Base-by-base conservation (phyloP, 345 rosid genomes). In the Rubroshorea leprosula region DNA sequence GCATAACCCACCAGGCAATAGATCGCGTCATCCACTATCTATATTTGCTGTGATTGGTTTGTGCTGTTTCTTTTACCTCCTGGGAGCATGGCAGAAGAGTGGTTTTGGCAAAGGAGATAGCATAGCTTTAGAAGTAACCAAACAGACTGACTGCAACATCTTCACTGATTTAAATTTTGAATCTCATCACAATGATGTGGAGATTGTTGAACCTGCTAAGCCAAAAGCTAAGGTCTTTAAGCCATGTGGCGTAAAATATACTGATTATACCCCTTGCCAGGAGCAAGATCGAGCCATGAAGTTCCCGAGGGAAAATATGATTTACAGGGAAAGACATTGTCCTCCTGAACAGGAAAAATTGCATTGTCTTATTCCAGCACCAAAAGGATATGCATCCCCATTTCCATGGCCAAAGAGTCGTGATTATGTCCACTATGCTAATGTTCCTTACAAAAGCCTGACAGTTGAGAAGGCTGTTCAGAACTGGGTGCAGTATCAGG, bases 351-450 rank as follows among this genome's bases (percentile, higher is more conserved):
- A 85, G 17, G 97, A 85, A 67, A 93, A 93, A 44, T 68, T 93
- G 43, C 82, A 66, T 6, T 93, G 99, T 68, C 95, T 93, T 58
- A 64, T 89, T 57, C 99, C 97, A 1, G 94, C 99, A 26, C 96
- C 96, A n/a, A 73, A 83, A 68, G 96, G 99, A 27, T 93, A 93
- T 56, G 80, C 57, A 70, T 74, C 91, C 53, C 99, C 97, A 0
- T 86, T 93, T 77, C 83, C 93, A 23, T 93, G 99, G 99, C 99
- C 99, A 60, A 89, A 89, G 59, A 74, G 99, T 38, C 85, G 94
- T 2, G 99, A 93, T 69, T 93, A 89, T 61, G 96, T 83, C 53
- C 78, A 89, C 61, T 93, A 80, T 43, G 89, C 97, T 55, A 93
- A 93, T 76, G 99, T 85, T 77, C 99, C 99, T 49, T 73, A 80